These are phyloP conservation scores for Seminavis robusta DNA, from an alignment of 108 stramenopile species.

Conservation along the genomic window DNA sequence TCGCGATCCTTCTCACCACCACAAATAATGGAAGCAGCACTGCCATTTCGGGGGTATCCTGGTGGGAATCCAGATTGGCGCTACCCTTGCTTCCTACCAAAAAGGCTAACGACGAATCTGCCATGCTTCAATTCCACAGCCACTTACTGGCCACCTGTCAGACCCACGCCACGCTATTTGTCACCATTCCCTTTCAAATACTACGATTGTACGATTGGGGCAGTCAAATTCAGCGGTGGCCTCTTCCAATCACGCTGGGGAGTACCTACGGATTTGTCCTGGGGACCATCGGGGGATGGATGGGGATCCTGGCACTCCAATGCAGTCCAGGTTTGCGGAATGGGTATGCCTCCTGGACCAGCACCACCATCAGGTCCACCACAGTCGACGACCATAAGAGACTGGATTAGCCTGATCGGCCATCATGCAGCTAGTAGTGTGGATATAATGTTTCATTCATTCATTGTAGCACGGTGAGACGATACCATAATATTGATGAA, in stretches of 20 bases:
- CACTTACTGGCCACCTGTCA: constrained; percentile 10
- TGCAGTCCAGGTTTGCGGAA: too few relatives aligned
- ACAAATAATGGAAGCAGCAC: neutral
- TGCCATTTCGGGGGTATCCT: neutral
- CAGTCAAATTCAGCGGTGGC: constrained; percentile 69
- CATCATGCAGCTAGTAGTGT: too few relatives aligned
- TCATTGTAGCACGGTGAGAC: too few relatives aligned
- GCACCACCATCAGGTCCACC: too few relatives aligned
- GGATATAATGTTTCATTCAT: too few relatives aligned
- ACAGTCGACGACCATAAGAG: too few relatives aligned
- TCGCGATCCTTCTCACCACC: neutral
- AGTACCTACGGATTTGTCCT: constrained; percentile 43
- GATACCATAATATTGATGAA: too few relatives aligned
- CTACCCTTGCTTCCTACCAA: neutral
- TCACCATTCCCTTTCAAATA: constrained; percentile 37
- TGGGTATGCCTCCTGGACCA: too few relatives aligned
- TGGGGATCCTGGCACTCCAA: too few relatives aligned
- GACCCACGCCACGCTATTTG: constrained; percentile 17
- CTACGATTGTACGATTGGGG: constrained; percentile 57
- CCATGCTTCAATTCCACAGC: neutral
- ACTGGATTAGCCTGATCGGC: too few relatives aligned
- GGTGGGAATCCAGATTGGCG: neutral
- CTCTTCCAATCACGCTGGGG: constrained; percentile 56
- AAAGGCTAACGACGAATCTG: neutral
- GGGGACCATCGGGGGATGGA: too few relatives aligned